A percentile compares a stretch with the other conserved stretches of the same genome.
Conservation (phyloP, 2,329 filamentous ascomycete genomes). For the Cryphonectria nitschkei region DNA sequence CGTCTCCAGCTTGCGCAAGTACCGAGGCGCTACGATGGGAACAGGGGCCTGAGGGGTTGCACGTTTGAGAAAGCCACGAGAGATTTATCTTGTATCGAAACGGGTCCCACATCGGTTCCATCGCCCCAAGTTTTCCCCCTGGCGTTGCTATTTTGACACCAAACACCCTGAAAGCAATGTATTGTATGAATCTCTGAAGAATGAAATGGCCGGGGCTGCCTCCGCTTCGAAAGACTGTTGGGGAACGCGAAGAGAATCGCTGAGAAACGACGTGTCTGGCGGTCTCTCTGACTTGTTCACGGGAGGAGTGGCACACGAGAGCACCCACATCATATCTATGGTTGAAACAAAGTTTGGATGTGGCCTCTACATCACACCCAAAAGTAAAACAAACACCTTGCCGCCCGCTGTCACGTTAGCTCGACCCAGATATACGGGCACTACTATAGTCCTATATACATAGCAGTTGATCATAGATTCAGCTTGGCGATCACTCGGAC, state of each 20-base stretch:
- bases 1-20: slow-evolving; percentile 2
- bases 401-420: background rate
- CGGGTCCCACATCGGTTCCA: background rate
- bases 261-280: background rate
- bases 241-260: background rate
- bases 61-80: slow-evolving; percentile 2
- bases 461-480: background rate
- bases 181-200: background rate
- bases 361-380: background rate
- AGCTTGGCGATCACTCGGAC: slow-evolving; percentile 4
- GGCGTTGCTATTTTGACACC: background rate
- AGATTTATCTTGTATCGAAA: background rate
- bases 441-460: background rate
- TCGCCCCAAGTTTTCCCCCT: background rate
- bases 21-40: slow-evolving; percentile 3
- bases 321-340: background rate
- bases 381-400: background rate
- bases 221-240: background rate
- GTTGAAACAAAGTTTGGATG: background rate
- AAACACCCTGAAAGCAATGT: background rate
- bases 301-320: background rate
- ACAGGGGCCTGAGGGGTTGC: background rate
- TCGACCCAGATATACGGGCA: background rate
- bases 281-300: background rate
- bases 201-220: background rate